A percentile compares a stretch with the other conserved stretches of the same genome.
These are phyloP conservation scores for Nannochloris sp. DNA, from an alignment of 139 green algal species.

Conservation along the genomic window DNA sequence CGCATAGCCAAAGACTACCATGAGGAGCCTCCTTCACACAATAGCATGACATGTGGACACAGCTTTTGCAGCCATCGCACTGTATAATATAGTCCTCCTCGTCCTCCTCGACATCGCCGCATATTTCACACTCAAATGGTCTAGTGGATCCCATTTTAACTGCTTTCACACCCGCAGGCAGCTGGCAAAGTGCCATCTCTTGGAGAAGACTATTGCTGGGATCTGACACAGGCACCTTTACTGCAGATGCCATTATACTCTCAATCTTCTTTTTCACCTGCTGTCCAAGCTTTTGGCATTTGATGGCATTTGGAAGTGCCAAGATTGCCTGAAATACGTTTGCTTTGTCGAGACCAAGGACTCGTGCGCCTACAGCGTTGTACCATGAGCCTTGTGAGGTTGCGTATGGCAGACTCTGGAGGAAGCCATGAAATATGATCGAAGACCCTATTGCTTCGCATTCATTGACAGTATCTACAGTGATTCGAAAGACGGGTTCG, in stretches of 20 bases:
- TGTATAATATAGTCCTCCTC: constrained; percentile 46
- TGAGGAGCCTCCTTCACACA: constrained; percentile 28
- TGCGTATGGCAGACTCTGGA: not conserved
- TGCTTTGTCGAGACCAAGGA: not conserved
- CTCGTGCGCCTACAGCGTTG: not conserved
- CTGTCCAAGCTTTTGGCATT: not conserved
- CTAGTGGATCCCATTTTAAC: not conserved
- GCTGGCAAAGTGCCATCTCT: constrained; percentile 23
- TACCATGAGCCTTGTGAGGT: not conserved
- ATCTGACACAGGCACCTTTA: constrained; percentile 19
- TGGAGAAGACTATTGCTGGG: constrained; percentile 11
- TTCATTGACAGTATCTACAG: not conserved
- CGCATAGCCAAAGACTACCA: constrained; percentile 57
- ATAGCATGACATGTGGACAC: constrained; percentile 73
- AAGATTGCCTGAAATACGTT: not conserved
- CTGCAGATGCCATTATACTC: constrained; percentile 31
- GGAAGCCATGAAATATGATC: not conserved
- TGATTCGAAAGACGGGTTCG: not conserved
- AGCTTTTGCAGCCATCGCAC: constrained; percentile 62
- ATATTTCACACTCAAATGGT: constrained; percentile 43
- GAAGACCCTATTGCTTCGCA: not conserved
- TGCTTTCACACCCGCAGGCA: constrained; percentile 34
- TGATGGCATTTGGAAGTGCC: not conserved
- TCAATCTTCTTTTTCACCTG: constrained; percentile 24
- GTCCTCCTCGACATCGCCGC: constrained; percentile 48